Base-by-base conservation (phyloP, 2,329 filamentous ascomycete genomes). In the Aspergillus intermedius region DNA sequence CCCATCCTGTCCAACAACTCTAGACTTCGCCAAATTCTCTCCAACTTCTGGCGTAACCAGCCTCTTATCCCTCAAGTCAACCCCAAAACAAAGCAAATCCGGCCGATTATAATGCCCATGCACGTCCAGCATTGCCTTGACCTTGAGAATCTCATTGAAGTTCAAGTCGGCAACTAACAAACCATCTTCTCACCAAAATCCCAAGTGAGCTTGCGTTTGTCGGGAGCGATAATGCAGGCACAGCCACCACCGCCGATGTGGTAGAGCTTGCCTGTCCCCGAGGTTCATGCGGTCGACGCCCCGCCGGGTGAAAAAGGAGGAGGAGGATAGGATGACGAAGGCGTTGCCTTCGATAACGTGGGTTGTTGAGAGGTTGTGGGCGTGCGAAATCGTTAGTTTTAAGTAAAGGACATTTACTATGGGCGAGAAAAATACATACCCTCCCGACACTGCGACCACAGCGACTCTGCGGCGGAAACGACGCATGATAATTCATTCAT, bases 301-400 rank as follows among this genome's bases (percentile, higher is more conserved):
- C 12, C 67, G 58, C 5, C 74, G 54, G 0, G 67, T 71, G 45
- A 79, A 66, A 3, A 82, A 69, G 0, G 72, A 61, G 0, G 72
- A 61, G 0, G 77, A 79, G 45, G 66, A 66, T 52, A 80, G 77
- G 3, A 82, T 69, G 1, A 83, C 80, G 50, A 77, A 83, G 0
- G 75, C 62, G 7, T 70, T 68, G 1, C 75, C 73, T 58, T 83
- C 81, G 8, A 83, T 74, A 1, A 80, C 79, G 54, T 82, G 81
- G 0, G 74, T 71, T 51, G 76, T 76, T 0, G 77, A 75, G 1
- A 80, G 64, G 41, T 57, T 70, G 22, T 69, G 70, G 48, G 69
- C 73, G 3, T 60, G 66, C 30, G 65, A 61, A 9, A 48, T 56
- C 62, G 17, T 55, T 58, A 69, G 28, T 19, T 19, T 3, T 19